These are phyloP conservation scores for Sarcodon aspratus DNA, from an alignment of 768 basidiomycete genomes.

Conservation along the genomic window DNA sequence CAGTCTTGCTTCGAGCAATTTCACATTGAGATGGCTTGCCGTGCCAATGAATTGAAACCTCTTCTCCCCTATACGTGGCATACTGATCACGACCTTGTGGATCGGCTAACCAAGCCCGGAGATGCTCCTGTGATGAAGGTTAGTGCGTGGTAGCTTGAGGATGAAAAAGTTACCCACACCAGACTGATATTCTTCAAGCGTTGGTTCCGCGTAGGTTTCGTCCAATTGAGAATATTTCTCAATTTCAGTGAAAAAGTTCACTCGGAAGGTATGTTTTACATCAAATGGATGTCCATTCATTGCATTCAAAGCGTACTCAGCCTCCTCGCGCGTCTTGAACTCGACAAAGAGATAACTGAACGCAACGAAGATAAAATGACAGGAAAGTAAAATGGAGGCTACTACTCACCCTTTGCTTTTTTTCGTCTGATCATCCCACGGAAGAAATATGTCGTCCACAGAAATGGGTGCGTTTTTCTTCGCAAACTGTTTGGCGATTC, in stretches of 20 bases:
- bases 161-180: conserved; percentile 37
- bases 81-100: conserved; percentile 91
- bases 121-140: conserved; percentile 60
- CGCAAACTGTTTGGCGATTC: conserved; percentile 75
- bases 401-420: conserved; percentile 83
- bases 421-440: conserved; percentile 73
- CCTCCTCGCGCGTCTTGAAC: conserved; percentile 59
- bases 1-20: conserved; percentile 61
- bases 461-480: conserved; percentile 72
- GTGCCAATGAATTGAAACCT: conserved; percentile 87
- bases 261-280: conserved; percentile 70
- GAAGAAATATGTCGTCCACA: conserved; percentile 70
- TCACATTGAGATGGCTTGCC: conserved; percentile 84
- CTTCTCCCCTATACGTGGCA: conserved; percentile 86
- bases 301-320: conserved; percentile 48
- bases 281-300: conserved; percentile 82
- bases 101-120: conserved; percentile 92
- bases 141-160: neutral
- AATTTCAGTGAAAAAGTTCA: conserved; percentile 85
- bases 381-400: neutral
- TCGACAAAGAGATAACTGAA: conserved; percentile 77
- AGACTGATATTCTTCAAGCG: conserved; percentile 59
- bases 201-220: conserved; percentile 70
- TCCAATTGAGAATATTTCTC: conserved; percentile 71
- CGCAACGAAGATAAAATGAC: neutral